A percentile compares a stretch with the other conserved stretches of the same genome.
These are phyloP conservation scores for Arabidopsis suecica DNA, from an alignment of 345 rosid species.

Conservation along the genomic window DNA sequence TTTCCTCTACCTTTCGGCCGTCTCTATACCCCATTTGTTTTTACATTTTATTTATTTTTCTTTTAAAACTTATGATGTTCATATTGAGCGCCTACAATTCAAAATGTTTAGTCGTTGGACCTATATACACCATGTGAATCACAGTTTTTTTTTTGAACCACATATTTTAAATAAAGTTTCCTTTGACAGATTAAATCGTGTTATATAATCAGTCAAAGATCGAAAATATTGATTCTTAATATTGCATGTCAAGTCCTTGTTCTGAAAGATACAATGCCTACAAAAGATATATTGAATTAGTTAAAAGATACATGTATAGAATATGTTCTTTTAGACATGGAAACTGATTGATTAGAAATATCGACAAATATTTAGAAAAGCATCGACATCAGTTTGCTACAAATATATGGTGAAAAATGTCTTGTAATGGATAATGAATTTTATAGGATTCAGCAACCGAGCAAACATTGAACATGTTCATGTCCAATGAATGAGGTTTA, in stretches of 20 bases:
- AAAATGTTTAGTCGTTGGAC: slow-evolving; percentile 10
- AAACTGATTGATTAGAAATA: slow-evolving; percentile 13
- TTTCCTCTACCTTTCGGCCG: slow-evolving; percentile 39
- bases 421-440: slow-evolving; percentile 7
- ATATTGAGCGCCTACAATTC: slow-evolving; percentile 38
- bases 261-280: neutral
- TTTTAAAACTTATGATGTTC: neutral
- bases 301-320: neutral
- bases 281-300: neutral
- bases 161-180: neutral
- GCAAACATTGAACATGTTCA: slow-evolving; percentile 40
- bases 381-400: slow-evolving; percentile 22
- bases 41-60: neutral
- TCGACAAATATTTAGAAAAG: neutral
- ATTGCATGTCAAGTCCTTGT: slow-evolving; percentile 19
- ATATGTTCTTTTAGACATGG: neutral
- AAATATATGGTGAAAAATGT: neutral
- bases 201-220: neutral
- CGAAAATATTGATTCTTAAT: slow-evolving; percentile 13
- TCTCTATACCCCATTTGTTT: slow-evolving; percentile 35
- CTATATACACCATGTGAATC: slow-evolving; percentile 27
- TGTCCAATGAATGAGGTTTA: slow-evolving; percentile 31
- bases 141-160: neutral
- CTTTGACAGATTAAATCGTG: neutral
- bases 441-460: slow-evolving; percentile 23